Conservation (phyloP, 179 eudicot genomes). For the Actinidia arguta region DNA sequence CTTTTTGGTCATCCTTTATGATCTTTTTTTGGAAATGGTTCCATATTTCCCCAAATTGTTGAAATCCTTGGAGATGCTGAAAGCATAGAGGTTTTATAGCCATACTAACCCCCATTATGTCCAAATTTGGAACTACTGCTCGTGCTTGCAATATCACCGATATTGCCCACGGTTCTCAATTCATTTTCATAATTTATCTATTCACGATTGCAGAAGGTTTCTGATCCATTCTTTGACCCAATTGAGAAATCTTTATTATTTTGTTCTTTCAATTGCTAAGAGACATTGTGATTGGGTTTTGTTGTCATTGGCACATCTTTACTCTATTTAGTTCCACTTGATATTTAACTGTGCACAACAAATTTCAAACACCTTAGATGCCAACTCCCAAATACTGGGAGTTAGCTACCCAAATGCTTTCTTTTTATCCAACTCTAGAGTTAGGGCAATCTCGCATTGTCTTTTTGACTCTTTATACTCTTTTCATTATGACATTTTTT, state of each 20-base stretch:
- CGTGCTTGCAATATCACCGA: background rate
- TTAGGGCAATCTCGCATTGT: background rate
- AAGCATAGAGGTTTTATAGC: background rate
- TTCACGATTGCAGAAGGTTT: background rate
- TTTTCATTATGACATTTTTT: background rate
- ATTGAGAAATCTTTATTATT: background rate
- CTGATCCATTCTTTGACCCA: background rate
- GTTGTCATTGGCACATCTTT: background rate
- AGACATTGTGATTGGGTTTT: background rate
- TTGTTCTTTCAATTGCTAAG: background rate
- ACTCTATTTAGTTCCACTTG: background rate
- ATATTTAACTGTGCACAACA: constrained; percentile 7
- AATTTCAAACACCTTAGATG: background rate
- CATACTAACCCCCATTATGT: background rate
- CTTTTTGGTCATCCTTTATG: background rate
- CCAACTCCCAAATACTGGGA: background rate
- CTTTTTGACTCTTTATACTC: background rate
- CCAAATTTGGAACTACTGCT: background rate
- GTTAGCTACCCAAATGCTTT: background rate
- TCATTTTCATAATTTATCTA: background rate
- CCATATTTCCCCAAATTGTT: background rate
- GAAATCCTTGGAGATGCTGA: background rate
- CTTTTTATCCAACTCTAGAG: background rate
- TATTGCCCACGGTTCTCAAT: background rate
- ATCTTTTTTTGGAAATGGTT: background rate